These are phyloP conservation scores for Pseudognaphalium luteoalbum DNA, from an alignment of 129 eudicot genomes.

Conservation along the genomic window DNA sequence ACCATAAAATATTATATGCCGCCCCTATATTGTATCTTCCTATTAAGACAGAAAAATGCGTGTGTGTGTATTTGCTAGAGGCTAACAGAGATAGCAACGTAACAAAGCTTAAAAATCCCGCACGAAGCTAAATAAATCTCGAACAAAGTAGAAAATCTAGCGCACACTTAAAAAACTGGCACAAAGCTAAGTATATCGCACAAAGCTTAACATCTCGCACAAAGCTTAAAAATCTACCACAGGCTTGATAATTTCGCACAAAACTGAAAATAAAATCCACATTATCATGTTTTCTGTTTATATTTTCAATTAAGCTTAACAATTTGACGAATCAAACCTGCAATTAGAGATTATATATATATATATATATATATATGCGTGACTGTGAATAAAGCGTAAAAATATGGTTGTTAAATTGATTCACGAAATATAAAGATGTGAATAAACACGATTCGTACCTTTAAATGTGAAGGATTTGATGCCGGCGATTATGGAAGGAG, in stretches of 20 bases:
- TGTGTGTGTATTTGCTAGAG: background rate
- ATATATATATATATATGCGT: no score
- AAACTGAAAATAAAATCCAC: no score
- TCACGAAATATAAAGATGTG: background rate
- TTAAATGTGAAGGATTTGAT: background rate
- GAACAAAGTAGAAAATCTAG: no score
- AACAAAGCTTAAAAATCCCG: background rate
- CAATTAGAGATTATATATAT: no score
- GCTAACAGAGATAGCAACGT: background rate
- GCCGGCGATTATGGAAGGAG: constrained; percentile 14
- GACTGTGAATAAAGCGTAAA: no score
- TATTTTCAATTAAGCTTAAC: background rate
- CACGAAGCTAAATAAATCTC: no score
- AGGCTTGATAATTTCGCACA: background rate
- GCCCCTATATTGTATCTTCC: background rate
- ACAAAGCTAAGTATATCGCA: no score
- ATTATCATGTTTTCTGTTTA: background rate
- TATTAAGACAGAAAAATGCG: background rate
- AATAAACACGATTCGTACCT: constrained; percentile 16
- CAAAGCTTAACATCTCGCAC: no score
- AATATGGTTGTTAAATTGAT: background rate
- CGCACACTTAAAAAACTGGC: no score
- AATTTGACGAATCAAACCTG: background rate
- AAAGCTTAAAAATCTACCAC: no score
- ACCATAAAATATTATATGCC: background rate